phyloP scores from a whole-genome alignment of 768 basidiomycete genomes.

The Tephrocybe rancida region DNA sequence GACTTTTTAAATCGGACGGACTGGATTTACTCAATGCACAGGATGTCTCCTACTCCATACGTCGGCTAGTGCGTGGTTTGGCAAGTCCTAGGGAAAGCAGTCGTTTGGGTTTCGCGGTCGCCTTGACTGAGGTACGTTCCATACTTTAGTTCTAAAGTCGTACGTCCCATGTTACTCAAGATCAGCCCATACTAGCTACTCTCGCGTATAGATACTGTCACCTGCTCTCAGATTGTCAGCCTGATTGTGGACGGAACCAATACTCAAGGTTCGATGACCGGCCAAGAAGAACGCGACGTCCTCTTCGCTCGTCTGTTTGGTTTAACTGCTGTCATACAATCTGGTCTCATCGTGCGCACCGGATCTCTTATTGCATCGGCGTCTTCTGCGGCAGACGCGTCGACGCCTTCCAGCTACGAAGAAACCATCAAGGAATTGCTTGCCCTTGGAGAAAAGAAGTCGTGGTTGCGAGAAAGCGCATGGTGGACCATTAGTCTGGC shows the following conservation, averaged over 20 bases:
- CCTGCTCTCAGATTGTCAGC: constrained; percentile 75
- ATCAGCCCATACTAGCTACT: constrained; percentile 56
- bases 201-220: constrained; percentile 75
- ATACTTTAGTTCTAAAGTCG: not conserved
- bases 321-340: constrained; percentile 81
- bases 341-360: constrained; percentile 73
- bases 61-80: constrained; percentile 83
- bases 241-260: constrained; percentile 75
- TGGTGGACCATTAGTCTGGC: constrained; percentile 82
- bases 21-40: constrained; percentile 77
- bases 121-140: constrained; percentile 82
- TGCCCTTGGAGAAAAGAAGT: constrained; percentile 77
- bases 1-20: constrained; percentile 41
- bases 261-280: constrained; percentile 74
- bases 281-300: constrained; percentile 91
- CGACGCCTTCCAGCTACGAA: constrained; percentile 61
- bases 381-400: constrained; percentile 53
- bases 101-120: constrained; percentile 93
- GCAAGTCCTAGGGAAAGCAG: constrained; percentile 94
- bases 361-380: constrained; percentile 54
- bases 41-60: constrained; percentile 92
- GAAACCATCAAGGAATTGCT: constrained; percentile 63
- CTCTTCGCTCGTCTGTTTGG: constrained; percentile 94
- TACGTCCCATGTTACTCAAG: not conserved
- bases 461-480: constrained; percentile 88